A percentile compares a stretch with the other conserved stretches of the same genome.
Conservation (phyloP, 2,329 filamentous ascomycete genomes). For the Fusarium subglutinans region DNA sequence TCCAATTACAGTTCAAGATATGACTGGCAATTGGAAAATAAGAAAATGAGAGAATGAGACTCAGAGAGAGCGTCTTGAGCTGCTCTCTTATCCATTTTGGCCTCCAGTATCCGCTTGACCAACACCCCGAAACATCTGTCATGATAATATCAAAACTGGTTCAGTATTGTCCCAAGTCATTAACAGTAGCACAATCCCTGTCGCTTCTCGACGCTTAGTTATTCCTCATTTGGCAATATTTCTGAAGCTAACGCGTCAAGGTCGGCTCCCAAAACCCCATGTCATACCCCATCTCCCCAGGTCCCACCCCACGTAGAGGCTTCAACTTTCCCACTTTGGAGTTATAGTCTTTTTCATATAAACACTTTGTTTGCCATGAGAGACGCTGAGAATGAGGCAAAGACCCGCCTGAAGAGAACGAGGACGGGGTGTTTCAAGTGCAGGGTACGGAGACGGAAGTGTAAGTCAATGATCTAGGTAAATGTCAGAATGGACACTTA, state of each 20-base stretch:
- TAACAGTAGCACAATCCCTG: background rate
- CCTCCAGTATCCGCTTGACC: background rate
- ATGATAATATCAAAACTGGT: background rate
- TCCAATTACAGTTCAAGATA: background rate
- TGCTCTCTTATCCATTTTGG: constrained; percentile 5
- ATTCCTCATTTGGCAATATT: constrained; percentile 16
- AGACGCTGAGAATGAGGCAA: constrained; percentile 29
- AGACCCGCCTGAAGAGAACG: constrained; percentile 44
- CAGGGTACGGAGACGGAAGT: constrained; percentile 59
- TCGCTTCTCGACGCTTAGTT: constrained; percentile 12
- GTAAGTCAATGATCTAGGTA: constrained; percentile 38
- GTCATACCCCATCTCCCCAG: background rate
- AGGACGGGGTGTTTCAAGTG: constrained; percentile 60
- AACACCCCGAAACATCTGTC: background rate
- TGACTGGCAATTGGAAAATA: background rate
- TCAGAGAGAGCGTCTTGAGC: background rate
- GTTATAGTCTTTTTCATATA: constrained; percentile 4
- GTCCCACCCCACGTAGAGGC: constrained; percentile 1
- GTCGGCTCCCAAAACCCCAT: background rate
- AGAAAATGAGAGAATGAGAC: background rate
- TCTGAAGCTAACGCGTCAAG: background rate
- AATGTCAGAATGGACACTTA: background rate
- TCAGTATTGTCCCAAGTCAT: background rate
- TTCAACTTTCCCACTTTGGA: constrained; percentile 38
- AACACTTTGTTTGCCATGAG: constrained; percentile 13